A percentile compares a stretch with the other conserved stretches of the same genome.
Conservation (phyloP, 495 filamentous ascomycete species). For the Trichoderma virens region DNA sequence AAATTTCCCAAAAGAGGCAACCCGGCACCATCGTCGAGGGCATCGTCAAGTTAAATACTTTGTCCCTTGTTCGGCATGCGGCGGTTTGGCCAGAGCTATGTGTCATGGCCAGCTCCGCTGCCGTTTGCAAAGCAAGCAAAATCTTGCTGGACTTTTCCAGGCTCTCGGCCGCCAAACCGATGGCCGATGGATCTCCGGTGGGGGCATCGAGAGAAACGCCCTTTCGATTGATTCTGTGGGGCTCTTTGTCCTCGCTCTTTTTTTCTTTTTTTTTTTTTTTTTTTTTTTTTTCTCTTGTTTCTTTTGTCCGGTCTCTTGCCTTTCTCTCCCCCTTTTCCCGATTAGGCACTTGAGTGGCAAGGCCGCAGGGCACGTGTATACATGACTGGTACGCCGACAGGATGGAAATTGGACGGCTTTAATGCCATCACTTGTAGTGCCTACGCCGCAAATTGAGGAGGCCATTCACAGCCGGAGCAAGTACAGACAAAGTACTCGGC, state of each 20-base stretch:
- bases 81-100: constrained; percentile 30
- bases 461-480: background rate
- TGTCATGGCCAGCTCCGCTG: constrained; percentile 30
- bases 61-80: constrained; percentile 22
- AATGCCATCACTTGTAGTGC: background rate
- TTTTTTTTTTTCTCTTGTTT: background rate
- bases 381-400: background rate
- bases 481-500: background rate
- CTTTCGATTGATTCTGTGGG: constrained; percentile 8
- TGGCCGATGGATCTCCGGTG: constrained; percentile 8
- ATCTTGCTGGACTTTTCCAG: background rate
- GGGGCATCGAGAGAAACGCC: background rate
- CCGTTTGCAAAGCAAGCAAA: background rate
- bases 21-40: constrained; percentile 13
- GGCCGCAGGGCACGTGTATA: background rate
- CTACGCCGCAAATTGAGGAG: background rate
- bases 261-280: background rate
- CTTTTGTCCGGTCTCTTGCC: background rate
- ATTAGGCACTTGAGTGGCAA: background rate
- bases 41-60: constrained; percentile 8
- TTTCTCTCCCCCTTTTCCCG: background rate
- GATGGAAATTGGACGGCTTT: background rate
- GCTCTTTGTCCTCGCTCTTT: background rate
- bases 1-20: background rate
- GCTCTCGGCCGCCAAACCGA: constrained; percentile 7